Evolutionary conservation across 2,329 filamentous ascomycete species (phyloP).

Genomic region (Pseudogymnoascus sp.): DNA sequence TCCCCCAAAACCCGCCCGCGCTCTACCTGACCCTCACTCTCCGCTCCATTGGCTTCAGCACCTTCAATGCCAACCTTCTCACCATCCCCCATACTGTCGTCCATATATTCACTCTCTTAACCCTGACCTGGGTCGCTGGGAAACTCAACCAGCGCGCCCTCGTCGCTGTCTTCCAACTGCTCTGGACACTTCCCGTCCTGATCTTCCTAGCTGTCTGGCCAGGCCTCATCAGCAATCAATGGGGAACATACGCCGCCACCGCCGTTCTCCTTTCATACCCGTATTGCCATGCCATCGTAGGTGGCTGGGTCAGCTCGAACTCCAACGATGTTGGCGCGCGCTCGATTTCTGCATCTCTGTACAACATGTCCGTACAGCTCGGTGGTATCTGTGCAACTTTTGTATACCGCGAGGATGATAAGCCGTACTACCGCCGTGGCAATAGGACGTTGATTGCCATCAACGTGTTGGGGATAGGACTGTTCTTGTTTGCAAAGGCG

Average conservation of each 20-base stretch:
- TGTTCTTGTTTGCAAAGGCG: conserved; percentile 37
- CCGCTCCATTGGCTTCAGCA: conserved; percentile 22
- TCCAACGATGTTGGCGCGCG: conserved; percentile 54
- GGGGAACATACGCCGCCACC: conserved; percentile 31
- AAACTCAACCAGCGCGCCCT: conserved; percentile 32
- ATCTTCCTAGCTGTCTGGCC: conserved; percentile 28
- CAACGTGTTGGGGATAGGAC: conserved; percentile 34
- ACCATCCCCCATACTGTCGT: conserved; percentile 38
- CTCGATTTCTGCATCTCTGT: conserved; percentile 53
- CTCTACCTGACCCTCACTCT: conserved; percentile 49
- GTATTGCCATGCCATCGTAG: conserved; percentile 26
- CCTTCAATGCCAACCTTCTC: conserved; percentile 39
- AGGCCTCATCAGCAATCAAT: conserved; percentile 22
- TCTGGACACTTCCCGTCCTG: conserved; percentile 36
- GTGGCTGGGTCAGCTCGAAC: conserved; percentile 44
- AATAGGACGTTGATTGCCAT: conserved; percentile 47
- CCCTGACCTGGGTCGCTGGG: conserved; percentile 39
- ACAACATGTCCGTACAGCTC: conserved; percentile 44
- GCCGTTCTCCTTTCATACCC: conserved; percentile 22
- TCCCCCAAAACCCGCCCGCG: conserved; percentile 39
- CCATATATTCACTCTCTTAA: conserved; percentile 37
- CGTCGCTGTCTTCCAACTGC: conserved; percentile 28
- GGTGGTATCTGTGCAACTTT: conserved; percentile 33
- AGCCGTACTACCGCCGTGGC: conserved; percentile 43
- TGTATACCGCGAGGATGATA: conserved; percentile 40